Evolutionary conservation across 2,329 filamentous ascomycete species (phyloP).

Genomic region (Geosmithia putterillii): DNA sequence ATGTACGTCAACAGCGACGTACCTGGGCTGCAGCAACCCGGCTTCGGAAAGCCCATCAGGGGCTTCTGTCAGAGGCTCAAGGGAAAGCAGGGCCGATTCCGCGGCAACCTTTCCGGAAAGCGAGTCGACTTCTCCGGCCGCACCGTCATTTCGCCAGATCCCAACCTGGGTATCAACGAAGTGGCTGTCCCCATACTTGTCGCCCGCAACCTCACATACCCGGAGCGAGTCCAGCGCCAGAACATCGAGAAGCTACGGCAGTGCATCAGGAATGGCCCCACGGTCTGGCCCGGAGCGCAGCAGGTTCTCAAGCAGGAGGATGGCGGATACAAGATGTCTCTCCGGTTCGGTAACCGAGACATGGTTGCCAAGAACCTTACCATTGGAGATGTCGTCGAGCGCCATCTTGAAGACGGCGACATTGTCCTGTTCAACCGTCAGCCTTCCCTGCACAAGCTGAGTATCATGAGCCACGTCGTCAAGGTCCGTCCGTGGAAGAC

Average conservation of each 20-base stretch:
- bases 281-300: constrained; percentile 74
- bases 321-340: constrained; percentile 55
- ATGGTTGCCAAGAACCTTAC: constrained; percentile 61
- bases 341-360: constrained; percentile 64
- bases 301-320: constrained; percentile 60
- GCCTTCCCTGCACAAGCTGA: constrained; percentile 93
- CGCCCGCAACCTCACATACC: constrained; percentile 94
- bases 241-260: constrained; percentile 73
- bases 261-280: constrained; percentile 63
- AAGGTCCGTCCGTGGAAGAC: constrained; percentile 93
- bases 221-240: constrained; percentile 72
- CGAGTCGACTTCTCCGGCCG: constrained; percentile 96
- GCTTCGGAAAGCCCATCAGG: constrained; percentile 77
- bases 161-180: constrained; percentile 85
- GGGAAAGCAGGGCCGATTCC: constrained; percentile 93
- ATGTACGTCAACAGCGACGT: constrained; percentile 98
- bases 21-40: constrained; percentile 79
- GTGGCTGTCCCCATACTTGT: constrained; percentile 85
- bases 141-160: constrained; percentile 95
- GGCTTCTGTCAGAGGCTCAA: constrained; percentile 94
- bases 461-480: constrained; percentile 91
- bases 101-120: constrained; percentile 93
- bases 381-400: constrained; percentile 81
- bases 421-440: constrained; percentile 97
- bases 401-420: constrained; percentile 89